These are phyloP conservation scores for Blepharisma stoltei DNA, from an alignment of 73 alveolate genomes.

Conservation along the genomic window DNA sequence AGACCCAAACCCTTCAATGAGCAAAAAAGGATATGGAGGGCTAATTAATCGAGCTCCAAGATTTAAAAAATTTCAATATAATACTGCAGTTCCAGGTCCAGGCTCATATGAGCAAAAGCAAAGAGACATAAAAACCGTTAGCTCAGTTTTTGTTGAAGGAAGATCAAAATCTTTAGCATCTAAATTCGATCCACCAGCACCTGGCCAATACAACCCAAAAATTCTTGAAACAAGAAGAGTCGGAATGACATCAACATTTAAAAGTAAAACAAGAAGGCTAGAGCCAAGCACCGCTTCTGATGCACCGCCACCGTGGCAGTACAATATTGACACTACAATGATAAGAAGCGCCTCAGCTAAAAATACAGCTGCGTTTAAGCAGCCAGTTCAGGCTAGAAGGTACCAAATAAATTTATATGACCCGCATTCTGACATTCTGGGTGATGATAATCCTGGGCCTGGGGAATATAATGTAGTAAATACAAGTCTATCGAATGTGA, in stretches of 20 bases:
- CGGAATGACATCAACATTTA: constrained; percentile 3
- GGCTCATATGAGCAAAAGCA: constrained; percentile 27
- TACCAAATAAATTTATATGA: constrained; percentile 59
- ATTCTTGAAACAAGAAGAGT: neutral
- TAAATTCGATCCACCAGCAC: constrained; percentile 19
- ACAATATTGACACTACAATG: neutral
- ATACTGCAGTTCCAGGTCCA: constrained; percentile 29
- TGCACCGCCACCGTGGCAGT: constrained; percentile 14
- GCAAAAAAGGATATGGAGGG: constrained; percentile 33
- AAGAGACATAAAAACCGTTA: neutral
- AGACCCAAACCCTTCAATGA: constrained; percentile 23
- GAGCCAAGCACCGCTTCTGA: neutral
- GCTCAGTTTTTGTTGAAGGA: neutral
- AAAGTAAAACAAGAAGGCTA: constrained; percentile 19
- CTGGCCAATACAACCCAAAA: constrained; percentile 29
- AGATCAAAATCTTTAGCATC: neutral
- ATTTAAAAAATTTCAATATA: constrained; percentile 23
- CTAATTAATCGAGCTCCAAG: constrained; percentile 21
- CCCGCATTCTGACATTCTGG: constrained; percentile 60
- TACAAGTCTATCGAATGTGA: constrained; percentile 18
- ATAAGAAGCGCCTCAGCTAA: constrained; percentile 3
- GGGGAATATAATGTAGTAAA: constrained; percentile 46
- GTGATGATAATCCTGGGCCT: constrained; percentile 60
- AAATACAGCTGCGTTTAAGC: constrained; percentile 37
- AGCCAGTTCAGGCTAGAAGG: constrained; percentile 47